Base-by-base conservation (phyloP, 2,329 filamentous ascomycete species). In the Tothia fuscella region DNA sequence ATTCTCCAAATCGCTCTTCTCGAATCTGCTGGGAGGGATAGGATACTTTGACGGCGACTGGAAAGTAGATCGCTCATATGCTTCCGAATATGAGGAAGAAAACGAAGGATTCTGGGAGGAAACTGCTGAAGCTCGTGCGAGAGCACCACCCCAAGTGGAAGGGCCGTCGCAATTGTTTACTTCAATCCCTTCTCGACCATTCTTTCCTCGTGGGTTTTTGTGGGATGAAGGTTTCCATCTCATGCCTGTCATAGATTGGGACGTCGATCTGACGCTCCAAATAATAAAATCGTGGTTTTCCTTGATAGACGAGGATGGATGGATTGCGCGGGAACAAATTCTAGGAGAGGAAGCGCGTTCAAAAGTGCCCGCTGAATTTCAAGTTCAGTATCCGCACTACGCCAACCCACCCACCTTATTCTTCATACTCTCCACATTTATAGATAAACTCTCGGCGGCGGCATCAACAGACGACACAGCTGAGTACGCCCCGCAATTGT, bases 221-320 rank as follows among this genome's bases (percentile, higher is more conserved):
- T 96, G 91, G 89, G 91, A 96, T 53, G 89, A 96, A 59, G 89
- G 89, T 1, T 96, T 95, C 62, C 89, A 96, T 56, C 68, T 96
- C 17, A 67, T 94, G 40, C 85, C 85, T 2, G 80, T 96, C 41
- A 71, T 85, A 9, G 88, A 96, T 47, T 96, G 87, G 82, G 89
- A 96, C 57, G 74, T 86, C 33, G 87, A 94, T 56, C 69, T 96
- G 39, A 79, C 84, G 64, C 62, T 78, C 36, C 85, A 95, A 48
- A 83, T 96, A 47, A 72, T 96, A 38, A 82, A 80, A 61, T 93
- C 84, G 60, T 96, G 91, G 91, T 89, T 91, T 62, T 82, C 78
- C 47, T 74, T 93, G 19, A 94, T 96, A 73, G 89, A 96, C 50
- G 80, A 88, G 10, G 86, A 96, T 56, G 89, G 89, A 41, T 96